Evolutionary conservation across 352 stramenopile genomes (phyloP), one percentile per base, ranked within the genome.

Genomic region (Pythium apleroticum): DNA sequence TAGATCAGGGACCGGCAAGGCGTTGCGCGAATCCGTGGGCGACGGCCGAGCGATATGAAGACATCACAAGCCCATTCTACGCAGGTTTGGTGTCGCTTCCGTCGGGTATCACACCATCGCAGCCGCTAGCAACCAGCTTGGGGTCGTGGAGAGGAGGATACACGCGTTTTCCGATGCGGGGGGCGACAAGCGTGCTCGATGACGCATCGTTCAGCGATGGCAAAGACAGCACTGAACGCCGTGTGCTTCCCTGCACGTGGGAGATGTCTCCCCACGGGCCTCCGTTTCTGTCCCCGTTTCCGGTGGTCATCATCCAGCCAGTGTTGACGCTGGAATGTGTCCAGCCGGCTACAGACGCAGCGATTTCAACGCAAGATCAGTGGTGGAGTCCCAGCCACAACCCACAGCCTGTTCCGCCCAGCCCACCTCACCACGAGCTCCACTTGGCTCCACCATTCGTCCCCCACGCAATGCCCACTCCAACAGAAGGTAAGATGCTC

Each of bases 191-290:
- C 33, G 33, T 17, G 33, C 33, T 41, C 9, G 12, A 41, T 17
- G 33, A 41, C 33, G 12, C 8, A 3, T 17, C 33, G 15, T 12
- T 17, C 33, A 41, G 33, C 15, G 45, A 52, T 0, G n/a, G 45
- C 30, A 24, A 62, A 11, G 24, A 25, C 5, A 52, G 11, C 3
- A 2, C 70, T 2, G 60, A 69, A 10, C 57, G 64, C 30, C 73
- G 80, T 46, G 50, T 85, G 6, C 35, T 91, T 37, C 83, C 83
- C n/a, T 77, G 75, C 0, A 91, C 83, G 14, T 91, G 83, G 83
- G 83, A 91, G 60, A 43, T 62, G 45, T 77, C 74, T 10, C 52
- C 45, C 4, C 54, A 72, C 30, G 68, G 76, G 7, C 81, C 73
- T 9, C 83, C 83, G 7, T 91, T 91, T 54, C 73, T 90, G 37